Evolutionary conservation across 306 rosid species (phyloP).

Genomic region (Prunus persica): Prunus_persica_NCBIv2 NC_034009.1:10612501-10613000

Average conservation of each 20-base stretch:
- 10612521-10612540: conserved; percentile 31
- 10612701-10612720: neutral
- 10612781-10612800: neutral
- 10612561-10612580: neutral
- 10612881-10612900: neutral
- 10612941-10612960: neutral
- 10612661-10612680: conserved; percentile 20
- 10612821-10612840: neutral
- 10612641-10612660: conserved; percentile 62
- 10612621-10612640: conserved; percentile 43
- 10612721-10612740: neutral
- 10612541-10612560: neutral
- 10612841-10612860: neutral
- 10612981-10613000: neutral
- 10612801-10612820: neutral
- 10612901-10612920: neutral
- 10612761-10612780: neutral
- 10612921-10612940: neutral
- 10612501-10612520: conserved; percentile 44
- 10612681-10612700: neutral
- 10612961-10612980: neutral
- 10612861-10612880: neutral
- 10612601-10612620: conserved; percentile 39
- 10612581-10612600: neutral
- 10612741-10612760: neutral